These are phyloP conservation scores for Scedosporium dehoogii DNA, from an alignment of 2,329 filamentous ascomycete species.

Conservation along the genomic window DNA sequence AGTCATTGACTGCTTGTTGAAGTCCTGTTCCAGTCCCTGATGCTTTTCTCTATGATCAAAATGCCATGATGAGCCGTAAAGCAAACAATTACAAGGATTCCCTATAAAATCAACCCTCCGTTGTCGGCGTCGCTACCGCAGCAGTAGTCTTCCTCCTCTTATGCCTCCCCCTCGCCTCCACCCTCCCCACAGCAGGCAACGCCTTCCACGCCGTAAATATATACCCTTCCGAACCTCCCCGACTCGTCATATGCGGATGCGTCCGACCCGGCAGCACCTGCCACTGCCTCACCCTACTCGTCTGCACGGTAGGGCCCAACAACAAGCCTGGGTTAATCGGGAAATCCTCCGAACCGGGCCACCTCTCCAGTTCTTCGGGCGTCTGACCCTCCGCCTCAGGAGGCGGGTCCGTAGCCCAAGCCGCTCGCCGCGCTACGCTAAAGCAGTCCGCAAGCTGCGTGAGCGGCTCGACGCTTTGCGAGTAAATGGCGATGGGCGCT, in stretches of 20 bases:
- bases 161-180: slow-evolving; percentile 73
- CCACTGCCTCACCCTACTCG: slow-evolving; percentile 67
- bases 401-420: slow-evolving; percentile 53
- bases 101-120: neutral
- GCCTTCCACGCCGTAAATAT: slow-evolving; percentile 77
- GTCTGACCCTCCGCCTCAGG: slow-evolving; percentile 33
- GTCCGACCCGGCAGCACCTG: slow-evolving; percentile 88
- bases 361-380: slow-evolving; percentile 40
- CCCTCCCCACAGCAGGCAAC: slow-evolving; percentile 65
- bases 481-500: slow-evolving; percentile 78
- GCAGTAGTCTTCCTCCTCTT: slow-evolving; percentile 53
- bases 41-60: neutral
- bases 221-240: slow-evolving; percentile 83
- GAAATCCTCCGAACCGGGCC: slow-evolving; percentile 62
- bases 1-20: neutral
- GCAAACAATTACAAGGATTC: neutral
- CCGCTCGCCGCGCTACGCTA: slow-evolving; percentile 66
- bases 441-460: slow-evolving; percentile 73
- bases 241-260: slow-evolving; percentile 86
- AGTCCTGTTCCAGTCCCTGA: neutral
- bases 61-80: neutral
- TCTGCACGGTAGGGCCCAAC: slow-evolving; percentile 72
- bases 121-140: neutral
- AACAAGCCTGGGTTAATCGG: slow-evolving; percentile 79
- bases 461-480: slow-evolving; percentile 69